phyloP scores from a whole-genome alignment of 192 early-diverging fungal genomes.

The Dispira simplex region DNA sequence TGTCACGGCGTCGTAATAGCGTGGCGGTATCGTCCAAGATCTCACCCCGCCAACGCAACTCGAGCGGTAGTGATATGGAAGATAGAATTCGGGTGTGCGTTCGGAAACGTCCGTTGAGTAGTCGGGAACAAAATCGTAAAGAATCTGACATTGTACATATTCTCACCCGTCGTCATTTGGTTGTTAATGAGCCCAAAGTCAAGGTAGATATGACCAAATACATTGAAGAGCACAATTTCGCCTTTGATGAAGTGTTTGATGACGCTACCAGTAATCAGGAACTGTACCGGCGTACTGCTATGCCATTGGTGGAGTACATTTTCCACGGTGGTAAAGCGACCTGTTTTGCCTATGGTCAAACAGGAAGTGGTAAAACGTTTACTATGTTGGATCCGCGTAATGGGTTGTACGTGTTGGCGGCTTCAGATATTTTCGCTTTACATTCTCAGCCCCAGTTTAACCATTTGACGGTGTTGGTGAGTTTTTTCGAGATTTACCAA shows the following conservation, averaged over 20 bases:
- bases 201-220: conserved; percentile 94
- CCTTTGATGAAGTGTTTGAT: conserved; percentile 95
- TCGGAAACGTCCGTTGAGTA: conserved; percentile 83
- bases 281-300: conserved; percentile 82
- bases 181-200: conserved; percentile 90
- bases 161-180: conserved; percentile 48
- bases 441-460: conserved; percentile 37
- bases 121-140: conserved; percentile 61
- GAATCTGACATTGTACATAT: conserved; percentile 76
- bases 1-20: conserved; percentile 5
- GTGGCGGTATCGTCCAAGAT: neutral
- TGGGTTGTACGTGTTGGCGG: conserved; percentile 81
- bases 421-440: conserved; percentile 43
- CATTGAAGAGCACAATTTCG: conserved; percentile 85
- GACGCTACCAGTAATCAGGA: conserved; percentile 60
- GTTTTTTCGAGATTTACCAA: conserved; percentile 97
- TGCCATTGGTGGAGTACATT: conserved; percentile 86
- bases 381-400: conserved; percentile 86
- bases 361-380: conserved; percentile 89
- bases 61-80: conserved; percentile 27
- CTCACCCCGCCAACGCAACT: neutral
- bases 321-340: conserved; percentile 94
- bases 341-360: conserved; percentile 97
- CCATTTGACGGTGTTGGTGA: conserved; percentile 69
- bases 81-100: conserved; percentile 96